Percentiles rank a stretch among this genome's conserved stretches.
Conservation (phyloP, 208 protist species). For the Leishmania braziliensis region DNA sequence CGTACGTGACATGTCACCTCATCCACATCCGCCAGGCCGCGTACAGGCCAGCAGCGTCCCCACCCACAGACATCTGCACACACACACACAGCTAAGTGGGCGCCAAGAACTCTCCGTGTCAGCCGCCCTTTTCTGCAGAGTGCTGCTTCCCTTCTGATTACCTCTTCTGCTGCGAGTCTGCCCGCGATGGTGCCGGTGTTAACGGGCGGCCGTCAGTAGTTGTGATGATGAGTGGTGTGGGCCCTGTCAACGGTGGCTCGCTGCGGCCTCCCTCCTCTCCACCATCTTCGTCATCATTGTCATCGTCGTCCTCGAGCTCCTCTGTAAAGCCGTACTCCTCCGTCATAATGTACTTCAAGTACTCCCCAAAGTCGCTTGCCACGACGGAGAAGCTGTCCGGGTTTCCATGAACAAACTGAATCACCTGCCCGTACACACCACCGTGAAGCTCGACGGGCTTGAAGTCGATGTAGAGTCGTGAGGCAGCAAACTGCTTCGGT, state of each 20-base stretch:
- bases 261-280: neutral
- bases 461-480: conserved; percentile 63
- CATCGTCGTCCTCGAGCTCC: conserved; percentile 59
- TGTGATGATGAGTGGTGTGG: neutral
- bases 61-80: neutral
- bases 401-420: conserved; percentile 47
- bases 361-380: conserved; percentile 56
- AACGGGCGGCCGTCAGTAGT: neutral
- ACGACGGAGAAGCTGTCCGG: conserved; percentile 57
- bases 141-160: neutral
- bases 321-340: conserved; percentile 72
- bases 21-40: neutral
- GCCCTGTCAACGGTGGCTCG: neutral
- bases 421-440: conserved; percentile 43
- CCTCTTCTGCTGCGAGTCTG: neutral
- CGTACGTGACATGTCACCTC: neutral
- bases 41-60: neutral
- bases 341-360: conserved; percentile 54
- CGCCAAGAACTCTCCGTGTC: neutral
- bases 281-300: conserved; percentile 45
- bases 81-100: neutral
- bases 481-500: conserved; percentile 29
- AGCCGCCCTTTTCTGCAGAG: neutral
- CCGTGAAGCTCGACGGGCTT: conserved; percentile 26
- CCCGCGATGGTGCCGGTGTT: neutral